A percentile compares a stretch with the other conserved stretches of the same genome.
phyloP scores from a whole-genome alignment of 129 eudicot genomes.

The Centaurea solstitialis region DNA sequence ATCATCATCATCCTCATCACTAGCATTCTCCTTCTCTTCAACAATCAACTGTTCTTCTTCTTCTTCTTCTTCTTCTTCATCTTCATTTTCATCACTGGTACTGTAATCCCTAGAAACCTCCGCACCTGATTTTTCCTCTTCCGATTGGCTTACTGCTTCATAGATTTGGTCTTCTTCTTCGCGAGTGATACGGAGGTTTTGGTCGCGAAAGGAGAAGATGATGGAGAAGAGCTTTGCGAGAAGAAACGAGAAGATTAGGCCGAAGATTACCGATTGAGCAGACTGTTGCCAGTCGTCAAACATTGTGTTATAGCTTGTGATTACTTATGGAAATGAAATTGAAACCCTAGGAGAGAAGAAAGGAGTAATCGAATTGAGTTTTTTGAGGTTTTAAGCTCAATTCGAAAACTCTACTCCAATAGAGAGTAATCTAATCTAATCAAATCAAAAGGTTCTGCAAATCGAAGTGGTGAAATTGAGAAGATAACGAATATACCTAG shows the following conservation, averaged over 20 bases:
- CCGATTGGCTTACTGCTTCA: not conserved
- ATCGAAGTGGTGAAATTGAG: too few relatives aligned
- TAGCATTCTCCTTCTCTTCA: constrained; percentile 27
- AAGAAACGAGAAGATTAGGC: constrained; percentile 73
- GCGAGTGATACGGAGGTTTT: constrained; percentile 72
- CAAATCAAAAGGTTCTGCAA: constrained; percentile 12
- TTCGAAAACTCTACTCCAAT: not conserved
- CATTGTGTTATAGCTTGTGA: constrained; percentile 31
- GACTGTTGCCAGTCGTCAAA: constrained; percentile 81
- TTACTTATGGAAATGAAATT: not conserved
- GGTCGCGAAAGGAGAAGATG: constrained; percentile 72
- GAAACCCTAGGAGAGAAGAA: constrained; percentile 7
- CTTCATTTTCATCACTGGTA: constrained; percentile 22
- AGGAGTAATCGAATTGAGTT: constrained; percentile 3
- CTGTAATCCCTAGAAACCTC: constrained; percentile 36
- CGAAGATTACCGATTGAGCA: constrained; percentile 67
- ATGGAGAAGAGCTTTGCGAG: constrained; percentile 87
- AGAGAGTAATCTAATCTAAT: not conserved
- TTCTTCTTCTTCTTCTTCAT: constrained; percentile 16
- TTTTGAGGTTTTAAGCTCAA: not conserved
- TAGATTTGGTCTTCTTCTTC: constrained; percentile 11
- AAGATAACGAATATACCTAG: not conserved
- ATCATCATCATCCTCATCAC: constrained; percentile 30
- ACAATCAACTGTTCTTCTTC: constrained; percentile 35
- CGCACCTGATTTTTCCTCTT: constrained; percentile 17